Evolutionary conservation across 1,284 basidiomycete species (phyloP).

Genomic region (Pascua guehoae): DNA sequence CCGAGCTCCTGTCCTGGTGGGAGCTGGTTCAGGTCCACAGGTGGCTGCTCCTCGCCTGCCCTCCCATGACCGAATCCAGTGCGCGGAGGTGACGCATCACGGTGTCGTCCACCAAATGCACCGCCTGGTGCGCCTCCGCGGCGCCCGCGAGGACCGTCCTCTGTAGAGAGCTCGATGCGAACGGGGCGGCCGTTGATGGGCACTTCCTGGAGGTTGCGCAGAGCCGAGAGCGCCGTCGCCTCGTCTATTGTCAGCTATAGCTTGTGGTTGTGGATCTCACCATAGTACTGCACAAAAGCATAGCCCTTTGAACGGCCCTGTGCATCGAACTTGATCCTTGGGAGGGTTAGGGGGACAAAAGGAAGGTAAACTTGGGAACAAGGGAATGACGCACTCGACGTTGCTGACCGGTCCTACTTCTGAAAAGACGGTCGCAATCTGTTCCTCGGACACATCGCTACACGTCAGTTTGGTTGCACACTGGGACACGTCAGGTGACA

Average conservation of each 20-base stretch:
- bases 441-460: constrained; percentile 49
- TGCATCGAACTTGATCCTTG: constrained; percentile 88
- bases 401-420: constrained; percentile 53
- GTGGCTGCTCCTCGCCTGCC: no score
- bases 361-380: neutral
- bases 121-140: constrained; percentile 55
- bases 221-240: constrained; percentile 80
- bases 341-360: no score
- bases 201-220: constrained; percentile 78
- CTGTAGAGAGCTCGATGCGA: constrained; percentile 68
- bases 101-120: constrained; percentile 28
- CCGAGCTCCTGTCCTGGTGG: constrained; percentile 76
- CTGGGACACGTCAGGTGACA: neutral
- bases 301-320: constrained; percentile 95
- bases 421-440: constrained; percentile 48
- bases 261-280: constrained; percentile 53
- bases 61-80: constrained; percentile 21
- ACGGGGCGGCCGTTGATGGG: constrained; percentile 78
- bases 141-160: constrained; percentile 59
- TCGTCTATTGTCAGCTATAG: constrained; percentile 61
- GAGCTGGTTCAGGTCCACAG: constrained; percentile 52
- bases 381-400: constrained; percentile 43
- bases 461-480: neutral
- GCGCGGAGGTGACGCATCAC: constrained; percentile 13
- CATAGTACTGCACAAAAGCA: constrained; percentile 94